phyloP scores from a whole-genome alignment of 208 protist genomes.

The Porcisia hertigi region DNA sequence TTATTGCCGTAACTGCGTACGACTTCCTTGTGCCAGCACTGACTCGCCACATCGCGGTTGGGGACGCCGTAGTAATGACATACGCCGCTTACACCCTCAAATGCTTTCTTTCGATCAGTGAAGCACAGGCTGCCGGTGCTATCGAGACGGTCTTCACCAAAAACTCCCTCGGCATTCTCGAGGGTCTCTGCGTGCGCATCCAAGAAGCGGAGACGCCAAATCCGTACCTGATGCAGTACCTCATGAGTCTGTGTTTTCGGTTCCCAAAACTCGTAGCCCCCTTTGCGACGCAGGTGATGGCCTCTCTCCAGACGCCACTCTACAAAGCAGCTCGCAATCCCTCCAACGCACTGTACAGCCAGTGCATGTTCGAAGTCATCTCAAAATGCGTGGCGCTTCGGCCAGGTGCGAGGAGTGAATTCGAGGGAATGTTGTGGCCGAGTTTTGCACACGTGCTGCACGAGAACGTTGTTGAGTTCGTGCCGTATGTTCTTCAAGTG shows the following conservation, averaged over 20 bases:
- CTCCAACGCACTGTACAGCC: conserved; percentile 94
- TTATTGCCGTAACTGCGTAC: conserved; percentile 57
- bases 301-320: conserved; percentile 50
- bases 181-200: conserved; percentile 85
- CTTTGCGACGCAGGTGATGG: conserved; percentile 65
- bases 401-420: conserved; percentile 38
- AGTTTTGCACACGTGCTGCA: conserved; percentile 85
- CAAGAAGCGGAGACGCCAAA: conserved; percentile 60
- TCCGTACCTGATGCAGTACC: conserved; percentile 93
- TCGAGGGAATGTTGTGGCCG: conserved; percentile 90
- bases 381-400: conserved; percentile 87
- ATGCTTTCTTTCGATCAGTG: conserved; percentile 79
- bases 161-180: conserved; percentile 65
- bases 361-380: conserved; percentile 96
- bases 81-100: conserved; percentile 95
- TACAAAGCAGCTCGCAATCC: conserved; percentile 86
- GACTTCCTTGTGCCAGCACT: conserved; percentile 69
- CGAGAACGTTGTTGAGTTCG: conserved; percentile 94
- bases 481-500: conserved; percentile 97
- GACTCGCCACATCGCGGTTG: conserved; percentile 59
- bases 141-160: conserved; percentile 48
- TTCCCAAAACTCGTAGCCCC: conserved; percentile 45
- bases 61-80: conserved; percentile 88
- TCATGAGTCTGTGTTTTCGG: conserved; percentile 76
- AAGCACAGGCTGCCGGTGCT: conserved; percentile 30